Conservation (phyloP, 257 asterid genomes). For the Prunella vulgaris region DNA sequence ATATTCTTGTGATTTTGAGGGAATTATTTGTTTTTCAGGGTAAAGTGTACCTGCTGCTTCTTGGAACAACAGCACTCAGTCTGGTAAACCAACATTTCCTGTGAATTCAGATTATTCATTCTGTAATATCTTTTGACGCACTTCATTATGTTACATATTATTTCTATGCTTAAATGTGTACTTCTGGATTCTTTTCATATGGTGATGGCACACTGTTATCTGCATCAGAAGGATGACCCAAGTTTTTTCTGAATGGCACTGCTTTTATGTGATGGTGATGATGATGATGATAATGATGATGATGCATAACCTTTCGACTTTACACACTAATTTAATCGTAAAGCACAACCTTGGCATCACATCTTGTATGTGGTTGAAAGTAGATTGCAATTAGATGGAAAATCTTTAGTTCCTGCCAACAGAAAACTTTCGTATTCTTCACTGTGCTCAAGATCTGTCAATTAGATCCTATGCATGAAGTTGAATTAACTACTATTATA, state of each 20-base stretch:
- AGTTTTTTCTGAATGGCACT: background rate
- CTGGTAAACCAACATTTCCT: slow-evolving; percentile 23
- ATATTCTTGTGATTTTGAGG: background rate
- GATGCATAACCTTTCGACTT: background rate
- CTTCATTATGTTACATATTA: background rate
- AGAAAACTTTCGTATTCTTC: background rate
- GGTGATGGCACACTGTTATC: background rate
- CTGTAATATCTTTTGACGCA: background rate
- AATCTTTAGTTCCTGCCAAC: background rate
- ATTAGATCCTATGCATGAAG: background rate
- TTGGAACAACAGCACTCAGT: slow-evolving; percentile 98
- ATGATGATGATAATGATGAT: no score
- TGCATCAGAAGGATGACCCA: background rate
- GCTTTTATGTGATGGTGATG: background rate
- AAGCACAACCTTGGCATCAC: background rate
- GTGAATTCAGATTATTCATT: slow-evolving; percentile 12
- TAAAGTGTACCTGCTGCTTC: slow-evolving; percentile 86
- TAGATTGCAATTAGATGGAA: background rate
- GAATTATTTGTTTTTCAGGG: slow-evolving; percentile 41
- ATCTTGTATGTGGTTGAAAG: background rate
- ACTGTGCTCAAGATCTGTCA: background rate
- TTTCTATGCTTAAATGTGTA: background rate
- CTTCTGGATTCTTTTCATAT: background rate
- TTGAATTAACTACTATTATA: background rate
- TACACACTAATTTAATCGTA: background rate